Evolutionary conservation across 1,139 yeast genomes (phyloP).

Genomic region (Kodamaea sp.): DNA sequence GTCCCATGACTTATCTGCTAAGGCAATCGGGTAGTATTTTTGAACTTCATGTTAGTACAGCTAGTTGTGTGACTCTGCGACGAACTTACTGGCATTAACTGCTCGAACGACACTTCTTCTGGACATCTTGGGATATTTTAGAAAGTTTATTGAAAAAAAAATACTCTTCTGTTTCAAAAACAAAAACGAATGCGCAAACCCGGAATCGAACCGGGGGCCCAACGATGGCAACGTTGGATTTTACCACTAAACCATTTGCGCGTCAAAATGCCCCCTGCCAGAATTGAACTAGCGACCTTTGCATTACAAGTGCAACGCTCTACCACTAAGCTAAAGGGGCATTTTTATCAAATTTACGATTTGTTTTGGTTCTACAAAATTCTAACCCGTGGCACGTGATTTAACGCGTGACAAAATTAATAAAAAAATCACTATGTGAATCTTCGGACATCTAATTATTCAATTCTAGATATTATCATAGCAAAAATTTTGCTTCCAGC

Average conservation of each 20-base stretch:
- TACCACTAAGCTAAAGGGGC: slow-evolving; percentile 93
- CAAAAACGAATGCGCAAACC: slow-evolving; percentile 13
- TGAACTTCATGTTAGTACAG: slow-evolving; percentile 44
- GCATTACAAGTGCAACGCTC: slow-evolving; percentile 97
- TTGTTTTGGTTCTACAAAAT: no score
- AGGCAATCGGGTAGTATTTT: slow-evolving; percentile 64
- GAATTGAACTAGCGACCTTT: slow-evolving; percentile 95
- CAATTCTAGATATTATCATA: no score
- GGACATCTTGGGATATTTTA: slow-evolving; percentile 23
- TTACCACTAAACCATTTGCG: slow-evolving; percentile 15
- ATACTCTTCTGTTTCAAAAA: background rate
- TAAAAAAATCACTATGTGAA: no score
- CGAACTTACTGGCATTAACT: slow-evolving; percentile 43
- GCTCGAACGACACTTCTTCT: slow-evolving; percentile 45
- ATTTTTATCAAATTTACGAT: no score
- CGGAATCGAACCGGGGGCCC: slow-evolving; percentile 17
- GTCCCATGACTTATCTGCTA: slow-evolving; percentile 92
- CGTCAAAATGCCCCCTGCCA: slow-evolving; percentile 74
- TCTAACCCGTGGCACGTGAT: no score
- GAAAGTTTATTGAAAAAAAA: background rate
- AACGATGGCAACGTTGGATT: slow-evolving; percentile 16
- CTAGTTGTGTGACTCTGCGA: background rate
- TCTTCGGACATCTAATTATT: no score
- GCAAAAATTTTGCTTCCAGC: no score
- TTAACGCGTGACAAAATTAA: no score